Conservation (phyloP, 2,329 filamentous ascomycete genomes). For the Fusarium albidum region DNA sequence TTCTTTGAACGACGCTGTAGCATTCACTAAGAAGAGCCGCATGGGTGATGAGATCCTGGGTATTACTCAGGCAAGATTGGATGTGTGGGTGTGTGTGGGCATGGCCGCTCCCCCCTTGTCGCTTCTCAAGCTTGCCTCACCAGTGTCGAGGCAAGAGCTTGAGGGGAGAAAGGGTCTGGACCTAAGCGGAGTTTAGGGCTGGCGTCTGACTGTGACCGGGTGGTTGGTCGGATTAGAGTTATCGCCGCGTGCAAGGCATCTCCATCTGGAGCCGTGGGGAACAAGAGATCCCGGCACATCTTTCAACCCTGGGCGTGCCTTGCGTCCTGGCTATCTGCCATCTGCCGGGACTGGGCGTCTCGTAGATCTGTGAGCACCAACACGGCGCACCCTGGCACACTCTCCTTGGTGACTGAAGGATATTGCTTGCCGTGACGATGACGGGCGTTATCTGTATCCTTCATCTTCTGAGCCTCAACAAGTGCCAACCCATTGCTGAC, state of each 20-base stretch:
- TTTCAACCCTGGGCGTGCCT: background rate
- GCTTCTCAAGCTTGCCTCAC: too few species aligned
- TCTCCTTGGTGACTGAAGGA: background rate
- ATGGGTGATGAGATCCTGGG: too few species aligned
- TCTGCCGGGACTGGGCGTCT: background rate
- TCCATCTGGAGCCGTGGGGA: constrained; percentile 1
- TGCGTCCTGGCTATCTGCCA: background rate
- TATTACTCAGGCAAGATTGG: too few species aligned
- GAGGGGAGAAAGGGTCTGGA: constrained; percentile 16
- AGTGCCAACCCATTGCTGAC: constrained; percentile 6
- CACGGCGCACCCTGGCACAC: background rate
- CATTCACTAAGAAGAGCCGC: too few species aligned
- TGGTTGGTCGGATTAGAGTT: constrained; percentile 35
- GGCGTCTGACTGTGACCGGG: constrained; percentile 15
- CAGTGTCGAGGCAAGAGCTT: too few species aligned
- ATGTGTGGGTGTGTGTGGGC: too few species aligned
- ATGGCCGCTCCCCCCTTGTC: too few species aligned
- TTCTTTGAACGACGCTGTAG: background rate
- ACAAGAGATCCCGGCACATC: too few species aligned
- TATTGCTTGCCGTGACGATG: background rate
- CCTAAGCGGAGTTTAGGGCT: constrained; percentile 37
- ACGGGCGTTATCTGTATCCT: background rate
- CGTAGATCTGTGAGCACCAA: background rate
- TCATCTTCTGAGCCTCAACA: background rate
- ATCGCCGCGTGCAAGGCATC: constrained; percentile 31